Percentiles rank a stretch among this genome's conserved stretches.
These are phyloP conservation scores for Mucor lusitanicus DNA, from an alignment of 371 early-diverging fungal genomes.

Conservation along the genomic window DNA sequence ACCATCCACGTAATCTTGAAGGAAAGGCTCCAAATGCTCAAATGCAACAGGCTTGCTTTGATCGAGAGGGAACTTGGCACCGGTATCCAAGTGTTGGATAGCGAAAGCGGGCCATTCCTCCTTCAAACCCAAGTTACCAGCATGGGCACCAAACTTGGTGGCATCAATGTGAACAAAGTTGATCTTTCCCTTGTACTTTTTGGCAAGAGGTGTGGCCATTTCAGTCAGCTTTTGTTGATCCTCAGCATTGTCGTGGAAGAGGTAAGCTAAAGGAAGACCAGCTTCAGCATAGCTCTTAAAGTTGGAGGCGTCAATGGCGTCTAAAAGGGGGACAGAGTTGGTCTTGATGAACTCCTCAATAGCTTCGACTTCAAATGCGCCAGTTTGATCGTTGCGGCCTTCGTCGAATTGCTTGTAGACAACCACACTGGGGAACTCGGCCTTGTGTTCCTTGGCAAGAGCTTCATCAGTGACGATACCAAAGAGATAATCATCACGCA, in stretches of 20 bases:
- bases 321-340: slow-evolving; percentile 85
- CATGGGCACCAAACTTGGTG: slow-evolving; percentile 81
- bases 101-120: slow-evolving; percentile 91
- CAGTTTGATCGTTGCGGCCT: slow-evolving; percentile 67
- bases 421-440: slow-evolving; percentile 67
- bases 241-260: slow-evolving; percentile 76
- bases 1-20: slow-evolving; percentile 69
- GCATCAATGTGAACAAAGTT: slow-evolving; percentile 90
- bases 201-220: slow-evolving; percentile 73
- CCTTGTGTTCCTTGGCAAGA: slow-evolving; percentile 46
- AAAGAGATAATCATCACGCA: slow-evolving; percentile 85
- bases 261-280: slow-evolving; percentile 86
- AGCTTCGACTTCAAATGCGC: slow-evolving; percentile 51
- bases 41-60: slow-evolving; percentile 64
- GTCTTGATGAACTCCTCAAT: slow-evolving; percentile 70
- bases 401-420: slow-evolving; percentile 93
- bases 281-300: slow-evolving; percentile 80
- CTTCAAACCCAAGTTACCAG: slow-evolving; percentile 82
- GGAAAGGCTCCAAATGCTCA: slow-evolving; percentile 63
- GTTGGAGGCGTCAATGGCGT: slow-evolving; percentile 87
- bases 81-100: slow-evolving; percentile 73
- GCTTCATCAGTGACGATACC: slow-evolving; percentile 71
- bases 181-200: slow-evolving; percentile 83
- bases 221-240: slow-evolving; percentile 54
- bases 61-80: slow-evolving; percentile 82